A percentile compares a stretch with the other conserved stretches of the same genome.
Conservation (phyloP, 768 basidiomycete genomes). For the Coprinopsis marcescibilis region DNA sequence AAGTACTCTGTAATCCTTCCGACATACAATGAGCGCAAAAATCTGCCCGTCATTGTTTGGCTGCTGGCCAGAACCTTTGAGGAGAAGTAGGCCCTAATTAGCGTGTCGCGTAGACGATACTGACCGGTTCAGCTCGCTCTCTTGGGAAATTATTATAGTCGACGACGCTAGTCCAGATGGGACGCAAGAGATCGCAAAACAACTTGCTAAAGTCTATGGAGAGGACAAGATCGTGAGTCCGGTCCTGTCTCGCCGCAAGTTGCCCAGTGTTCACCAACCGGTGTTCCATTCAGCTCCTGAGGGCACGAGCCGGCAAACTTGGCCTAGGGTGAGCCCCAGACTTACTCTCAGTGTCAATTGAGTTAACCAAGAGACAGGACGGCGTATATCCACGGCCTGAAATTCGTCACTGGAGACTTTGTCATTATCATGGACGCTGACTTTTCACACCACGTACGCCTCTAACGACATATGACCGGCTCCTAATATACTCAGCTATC, state of each 20-base stretch:
- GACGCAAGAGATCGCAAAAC: slow-evolving; percentile 80
- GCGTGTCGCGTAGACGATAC: slow-evolving; percentile 8
- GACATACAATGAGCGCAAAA: slow-evolving; percentile 92
- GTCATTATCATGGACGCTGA: slow-evolving; percentile 98
- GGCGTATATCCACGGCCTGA: slow-evolving; percentile 87
- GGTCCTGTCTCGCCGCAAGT: not conserved
- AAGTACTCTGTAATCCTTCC: slow-evolving; percentile 92
- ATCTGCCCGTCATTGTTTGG: slow-evolving; percentile 85
- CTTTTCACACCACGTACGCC: slow-evolving; percentile 86
- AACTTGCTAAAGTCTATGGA: slow-evolving; percentile 76
- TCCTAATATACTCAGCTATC: not conserved
- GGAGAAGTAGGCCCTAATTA: slow-evolving; percentile 52
- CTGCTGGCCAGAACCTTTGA: slow-evolving; percentile 71
- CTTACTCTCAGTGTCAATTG: not conserved
- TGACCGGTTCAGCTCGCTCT: slow-evolving; percentile 45
- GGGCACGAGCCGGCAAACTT: slow-evolving; percentile 85
- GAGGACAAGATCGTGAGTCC: slow-evolving; percentile 68
- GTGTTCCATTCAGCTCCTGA: slow-evolving; percentile 51
- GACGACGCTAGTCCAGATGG: slow-evolving; percentile 93
- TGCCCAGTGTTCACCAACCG: not conserved
- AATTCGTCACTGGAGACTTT: slow-evolving; percentile 87
- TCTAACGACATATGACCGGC: slow-evolving; percentile 10
- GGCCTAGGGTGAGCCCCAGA: slow-evolving; percentile 66
- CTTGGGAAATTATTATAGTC: slow-evolving; percentile 87
- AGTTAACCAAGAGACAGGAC: slow-evolving; percentile 45